These are phyloP conservation scores for Ormosia semicastrata DNA, from an alignment of 306 rosid species.

Conservation along the genomic window DNA sequence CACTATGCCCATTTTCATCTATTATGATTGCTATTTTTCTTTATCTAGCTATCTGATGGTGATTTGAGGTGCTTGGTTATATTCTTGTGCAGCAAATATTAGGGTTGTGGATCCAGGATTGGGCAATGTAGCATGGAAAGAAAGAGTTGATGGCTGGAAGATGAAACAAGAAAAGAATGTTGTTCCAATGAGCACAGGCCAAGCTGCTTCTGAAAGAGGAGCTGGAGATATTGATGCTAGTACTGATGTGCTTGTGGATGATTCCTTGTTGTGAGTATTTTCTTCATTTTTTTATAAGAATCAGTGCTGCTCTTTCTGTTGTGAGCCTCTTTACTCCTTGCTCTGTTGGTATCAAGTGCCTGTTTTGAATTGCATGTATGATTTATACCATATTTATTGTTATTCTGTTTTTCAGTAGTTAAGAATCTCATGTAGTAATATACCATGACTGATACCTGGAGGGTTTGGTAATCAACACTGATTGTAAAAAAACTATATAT, in stretches of 20 bases:
- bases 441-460: background rate
- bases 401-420: background rate
- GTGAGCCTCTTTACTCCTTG: background rate
- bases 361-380: background rate
- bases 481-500: background rate
- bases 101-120: slow-evolving; percentile 74
- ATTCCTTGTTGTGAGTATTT: slow-evolving; percentile 70
- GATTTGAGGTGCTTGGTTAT: slow-evolving; percentile 26
- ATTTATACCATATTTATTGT: background rate
- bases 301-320: background rate
- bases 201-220: slow-evolving; percentile 84
- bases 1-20: background rate
- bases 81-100: slow-evolving; percentile 58
- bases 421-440: background rate
- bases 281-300: background rate
- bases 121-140: slow-evolving; percentile 97
- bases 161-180: slow-evolving; percentile 89
- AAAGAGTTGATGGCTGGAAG: slow-evolving; percentile 99
- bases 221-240: slow-evolving; percentile 87
- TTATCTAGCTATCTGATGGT: slow-evolving; percentile 15
- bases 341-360: background rate
- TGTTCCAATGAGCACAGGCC: slow-evolving; percentile 84
- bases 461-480: background rate
- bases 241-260: slow-evolving; percentile 81
- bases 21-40: background rate